phyloP scores from a whole-genome alignment of 192 early-diverging fungal species.

The Thoreauomyces humboldtii region DNA sequence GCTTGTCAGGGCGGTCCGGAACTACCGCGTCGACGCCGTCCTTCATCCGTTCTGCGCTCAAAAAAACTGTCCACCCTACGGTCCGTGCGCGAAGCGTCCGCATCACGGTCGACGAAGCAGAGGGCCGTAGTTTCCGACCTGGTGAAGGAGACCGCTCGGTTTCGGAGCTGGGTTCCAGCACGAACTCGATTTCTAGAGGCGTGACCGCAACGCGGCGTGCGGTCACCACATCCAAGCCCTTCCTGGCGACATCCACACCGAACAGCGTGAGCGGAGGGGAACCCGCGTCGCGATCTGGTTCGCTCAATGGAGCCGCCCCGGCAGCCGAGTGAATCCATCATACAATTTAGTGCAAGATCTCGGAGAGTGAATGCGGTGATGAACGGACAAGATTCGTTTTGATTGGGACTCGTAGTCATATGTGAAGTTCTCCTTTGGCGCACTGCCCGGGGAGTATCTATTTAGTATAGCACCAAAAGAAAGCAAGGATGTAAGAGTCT shows the following conservation, averaged over 20 bases:
- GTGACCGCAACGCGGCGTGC: not conserved
- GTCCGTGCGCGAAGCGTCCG: not conserved
- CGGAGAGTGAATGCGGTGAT: too few relatives aligned
- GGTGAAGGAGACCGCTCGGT: slow-evolving; percentile 20
- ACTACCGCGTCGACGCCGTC: not conserved
- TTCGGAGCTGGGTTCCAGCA: not conserved
- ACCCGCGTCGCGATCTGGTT: too few relatives aligned
- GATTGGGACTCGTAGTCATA: too few relatives aligned
- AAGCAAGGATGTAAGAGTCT: too few relatives aligned
- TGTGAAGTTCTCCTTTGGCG: too few relatives aligned
- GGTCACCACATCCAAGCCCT: not conserved
- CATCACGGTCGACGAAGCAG: slow-evolving; percentile 5
- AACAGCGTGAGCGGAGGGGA: slow-evolving; percentile 13
- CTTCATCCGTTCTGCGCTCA: slow-evolving; percentile 4
- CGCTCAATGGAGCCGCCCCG: too few relatives aligned
- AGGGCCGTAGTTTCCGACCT: slow-evolving; percentile 10
- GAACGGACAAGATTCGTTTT: too few relatives aligned
- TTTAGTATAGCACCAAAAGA: too few relatives aligned
- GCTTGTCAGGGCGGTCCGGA: not conserved
- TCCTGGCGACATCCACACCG: slow-evolving; percentile 27
- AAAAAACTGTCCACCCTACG: not conserved
- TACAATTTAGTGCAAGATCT: too few relatives aligned
- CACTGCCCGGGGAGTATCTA: too few relatives aligned
- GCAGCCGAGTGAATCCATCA: too few relatives aligned
- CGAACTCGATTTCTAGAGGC: not conserved